Evolutionary conservation across 2,329 filamentous ascomycete genomes (phyloP).

Genomic region (Cercospora zeae-maydis): DNA sequence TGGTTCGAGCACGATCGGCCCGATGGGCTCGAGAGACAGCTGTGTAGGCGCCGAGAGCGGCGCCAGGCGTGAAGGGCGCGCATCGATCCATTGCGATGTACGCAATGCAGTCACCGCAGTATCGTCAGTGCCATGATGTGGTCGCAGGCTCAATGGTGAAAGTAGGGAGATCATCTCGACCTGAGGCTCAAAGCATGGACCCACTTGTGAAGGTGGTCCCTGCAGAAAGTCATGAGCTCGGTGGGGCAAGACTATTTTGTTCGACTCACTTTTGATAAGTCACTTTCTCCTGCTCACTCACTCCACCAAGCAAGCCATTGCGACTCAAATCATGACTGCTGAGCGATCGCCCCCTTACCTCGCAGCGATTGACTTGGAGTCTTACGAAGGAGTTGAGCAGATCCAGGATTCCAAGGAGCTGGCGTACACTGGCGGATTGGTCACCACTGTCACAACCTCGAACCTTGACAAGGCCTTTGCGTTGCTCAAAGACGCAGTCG

Average conservation of each 20-base stretch:
- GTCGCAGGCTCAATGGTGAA: neutral
- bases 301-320: constrained; percentile 7
- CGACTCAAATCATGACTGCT: constrained; percentile 16
- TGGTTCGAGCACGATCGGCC: neutral
- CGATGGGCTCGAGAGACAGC: neutral
- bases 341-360: constrained; percentile 41
- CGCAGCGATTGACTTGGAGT: constrained; percentile 48
- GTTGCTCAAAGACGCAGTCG: constrained; percentile 57
- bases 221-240: constrained; percentile 11
- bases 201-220: no score
- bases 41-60: neutral
- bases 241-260: constrained; percentile 2
- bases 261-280: constrained; percentile 1
- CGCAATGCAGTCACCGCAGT: neutral
- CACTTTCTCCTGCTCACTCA: neutral
- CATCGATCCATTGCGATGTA: neutral
- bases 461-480: constrained; percentile 45
- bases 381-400: constrained; percentile 43
- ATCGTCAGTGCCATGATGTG: neutral
- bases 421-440: constrained; percentile 57
- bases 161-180: neutral
- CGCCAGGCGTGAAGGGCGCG: neutral
- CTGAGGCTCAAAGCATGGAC: no score
- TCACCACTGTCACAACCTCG: constrained; percentile 49
- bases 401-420: constrained; percentile 49